Base-by-base conservation (phyloP, 2,329 filamentous ascomycete species). In the Coniochaeta prunicola region DNA sequence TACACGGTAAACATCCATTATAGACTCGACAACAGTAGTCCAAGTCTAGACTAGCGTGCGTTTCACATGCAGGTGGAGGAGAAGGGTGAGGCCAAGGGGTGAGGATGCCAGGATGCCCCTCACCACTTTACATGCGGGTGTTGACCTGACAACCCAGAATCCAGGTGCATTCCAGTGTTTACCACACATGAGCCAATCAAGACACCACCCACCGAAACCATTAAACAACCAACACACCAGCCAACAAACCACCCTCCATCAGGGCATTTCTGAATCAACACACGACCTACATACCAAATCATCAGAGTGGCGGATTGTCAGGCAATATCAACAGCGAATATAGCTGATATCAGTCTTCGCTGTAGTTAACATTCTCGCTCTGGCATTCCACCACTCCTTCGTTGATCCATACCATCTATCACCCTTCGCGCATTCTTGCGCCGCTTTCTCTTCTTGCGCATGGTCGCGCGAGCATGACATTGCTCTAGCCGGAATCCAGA, bases 291-390 rank as follows among this genome's bases (percentile, higher is more conserved):
- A 50, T 50, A 28, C 45, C 45, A 50, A 15, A 28, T 5, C 21
- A 28, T 3, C 21, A 50, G 21, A 28, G 21, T 50, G 8, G 21
- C 45, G 21, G 45, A 50, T 26, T 17, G 5, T 4, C 45, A 24
- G 45, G 28, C 15, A n/a, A 50, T 50, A 50, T 50, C 45, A 50
- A 50, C 45, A 50, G 45, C 30, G 45, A n/a, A 50, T 50, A 50
- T 50, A 50, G 45, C 45, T 50, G 45, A 8, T 50, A 30, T 30
- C 45, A 28, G 6, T 45, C n/a, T 45, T 15, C 19, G 36, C 36
- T n/a, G 36, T 38, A n/a, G 36, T 38, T 17, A n/a, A n/a, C 36
- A 38, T n/a, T 38, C 15, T 38, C 34, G 17, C 12, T 40, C 36
- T 40, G 10, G 45, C 45, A 50, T 50, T 50, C 45, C 45, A 50